Evolutionary conservation across 192 early-diverging fungal genomes (phyloP).

Genomic region (Linnemannia schmuckeri): DNA sequence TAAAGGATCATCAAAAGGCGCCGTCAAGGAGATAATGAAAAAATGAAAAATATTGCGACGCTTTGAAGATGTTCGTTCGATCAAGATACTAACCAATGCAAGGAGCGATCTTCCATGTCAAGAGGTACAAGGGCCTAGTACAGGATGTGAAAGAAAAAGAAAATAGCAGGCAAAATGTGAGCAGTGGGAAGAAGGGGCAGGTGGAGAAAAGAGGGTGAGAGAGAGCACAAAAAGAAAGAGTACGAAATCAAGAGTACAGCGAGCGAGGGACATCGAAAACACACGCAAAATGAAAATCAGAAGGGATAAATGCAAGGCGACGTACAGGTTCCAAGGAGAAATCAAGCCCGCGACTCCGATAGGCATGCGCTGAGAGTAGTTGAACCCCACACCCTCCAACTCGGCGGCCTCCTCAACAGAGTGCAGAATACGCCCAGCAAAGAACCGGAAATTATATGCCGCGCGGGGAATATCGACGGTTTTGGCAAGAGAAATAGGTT

Average conservation of each 20-base stretch:
- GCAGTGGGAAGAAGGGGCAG: no score
- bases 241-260: background rate
- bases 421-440: constrained; percentile 71
- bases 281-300: no score
- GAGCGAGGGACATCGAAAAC: background rate
- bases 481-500: constrained; percentile 70
- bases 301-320: background rate
- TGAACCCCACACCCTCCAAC: constrained; percentile 65
- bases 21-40: background rate
- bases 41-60: background rate
- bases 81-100: constrained; percentile 67
- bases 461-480: constrained; percentile 75
- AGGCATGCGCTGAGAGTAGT: constrained; percentile 63
- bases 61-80: background rate
- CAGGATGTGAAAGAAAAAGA: background rate
- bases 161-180: background rate
- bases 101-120: constrained; percentile 84
- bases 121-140: constrained; percentile 71
- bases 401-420: constrained; percentile 58
- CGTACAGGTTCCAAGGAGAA: constrained; percentile 75
- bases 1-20: background rate
- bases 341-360: constrained; percentile 79
- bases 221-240: background rate
- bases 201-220: background rate
- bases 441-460: constrained; percentile 77